Conservation (phyloP, 2,329 filamentous ascomycete genomes). For the Dactylellina parvicollis region DNA sequence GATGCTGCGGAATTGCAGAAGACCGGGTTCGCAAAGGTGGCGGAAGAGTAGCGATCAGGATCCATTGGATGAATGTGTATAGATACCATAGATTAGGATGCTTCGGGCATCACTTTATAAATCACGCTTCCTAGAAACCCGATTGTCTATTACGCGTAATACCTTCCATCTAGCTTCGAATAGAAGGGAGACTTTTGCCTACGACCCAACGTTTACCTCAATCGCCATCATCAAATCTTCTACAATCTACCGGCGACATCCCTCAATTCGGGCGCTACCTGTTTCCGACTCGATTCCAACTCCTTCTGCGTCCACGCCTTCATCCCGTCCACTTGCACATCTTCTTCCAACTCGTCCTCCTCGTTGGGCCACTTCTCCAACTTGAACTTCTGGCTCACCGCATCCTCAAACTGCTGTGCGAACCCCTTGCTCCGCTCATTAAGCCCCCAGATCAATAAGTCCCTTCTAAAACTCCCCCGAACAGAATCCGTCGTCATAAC, state of each 20-base stretch:
- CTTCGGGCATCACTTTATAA: slow-evolving; percentile 63
- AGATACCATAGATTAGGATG: slow-evolving; percentile 60
- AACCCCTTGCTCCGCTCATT: slow-evolving; percentile 65
- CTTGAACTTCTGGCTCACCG: slow-evolving; percentile 65
- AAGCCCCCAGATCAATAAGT: slow-evolving; percentile 74
- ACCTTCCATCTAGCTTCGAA: no score
- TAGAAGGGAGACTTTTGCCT: no score
- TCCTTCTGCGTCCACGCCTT: slow-evolving; percentile 74
- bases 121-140: no score
- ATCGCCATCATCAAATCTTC: no score
- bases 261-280: slow-evolving; percentile 74
- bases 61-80: background rate
- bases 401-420: slow-evolving; percentile 67
- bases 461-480: slow-evolving; percentile 69
- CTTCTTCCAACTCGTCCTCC: slow-evolving; percentile 65
- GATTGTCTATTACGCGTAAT: no score
- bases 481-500: slow-evolving; percentile 72
- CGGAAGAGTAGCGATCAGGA: slow-evolving; percentile 7
- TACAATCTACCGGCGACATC: slow-evolving; percentile 61
- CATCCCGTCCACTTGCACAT: slow-evolving; percentile 63
- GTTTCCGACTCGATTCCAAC: slow-evolving; percentile 72
- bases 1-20: slow-evolving; percentile 67
- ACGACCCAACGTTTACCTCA: no score
- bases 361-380: slow-evolving; percentile 65
- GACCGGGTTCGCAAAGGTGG: slow-evolving; percentile 68